Conservation (phyloP, 2,329 filamentous ascomycete species). For the Cladophialophora psammophila region DNA sequence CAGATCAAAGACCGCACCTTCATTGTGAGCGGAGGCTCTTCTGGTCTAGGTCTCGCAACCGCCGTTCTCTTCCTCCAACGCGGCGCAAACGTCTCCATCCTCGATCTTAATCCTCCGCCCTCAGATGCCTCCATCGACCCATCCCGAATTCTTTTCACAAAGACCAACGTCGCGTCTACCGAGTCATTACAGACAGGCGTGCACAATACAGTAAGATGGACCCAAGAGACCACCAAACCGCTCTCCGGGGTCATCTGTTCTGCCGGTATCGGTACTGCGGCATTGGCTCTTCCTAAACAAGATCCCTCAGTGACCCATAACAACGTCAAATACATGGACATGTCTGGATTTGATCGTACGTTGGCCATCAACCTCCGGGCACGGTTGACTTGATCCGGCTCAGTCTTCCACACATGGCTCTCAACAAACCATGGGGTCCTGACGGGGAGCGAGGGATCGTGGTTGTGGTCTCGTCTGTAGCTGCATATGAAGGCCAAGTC, state of each 20-base stretch:
- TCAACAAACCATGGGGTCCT: constrained; percentile 33
- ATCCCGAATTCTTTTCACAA: constrained; percentile 41
- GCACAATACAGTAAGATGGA: constrained; percentile 39
- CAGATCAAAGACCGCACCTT: constrained; percentile 40
- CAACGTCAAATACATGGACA: constrained; percentile 53
- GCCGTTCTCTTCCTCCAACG: constrained; percentile 34
- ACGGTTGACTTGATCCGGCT: constrained; percentile 42
- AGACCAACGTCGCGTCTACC: constrained; percentile 42
- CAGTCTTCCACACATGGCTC: constrained; percentile 39
- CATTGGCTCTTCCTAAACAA: constrained; percentile 37
- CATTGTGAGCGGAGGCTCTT: constrained; percentile 35
- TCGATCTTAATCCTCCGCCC: constrained; percentile 42
- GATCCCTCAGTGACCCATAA: constrained; percentile 30
- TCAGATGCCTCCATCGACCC: constrained; percentile 26
- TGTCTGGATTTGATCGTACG: constrained; percentile 64
- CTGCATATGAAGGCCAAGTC: constrained; percentile 41
- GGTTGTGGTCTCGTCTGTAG: constrained; percentile 40
- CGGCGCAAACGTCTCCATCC: constrained; percentile 41
- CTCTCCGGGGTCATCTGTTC: constrained; percentile 39
- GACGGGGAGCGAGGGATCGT: constrained; percentile 41
- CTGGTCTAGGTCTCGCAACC: constrained; percentile 41
- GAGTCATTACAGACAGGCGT: constrained; percentile 38
- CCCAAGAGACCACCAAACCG: constrained; percentile 31
- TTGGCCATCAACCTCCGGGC: constrained; percentile 53
- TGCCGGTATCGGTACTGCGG: constrained; percentile 40